These are phyloP conservation scores for Leishmania major DNA, from an alignment of 208 protist species.

Conservation along the genomic window DNA sequence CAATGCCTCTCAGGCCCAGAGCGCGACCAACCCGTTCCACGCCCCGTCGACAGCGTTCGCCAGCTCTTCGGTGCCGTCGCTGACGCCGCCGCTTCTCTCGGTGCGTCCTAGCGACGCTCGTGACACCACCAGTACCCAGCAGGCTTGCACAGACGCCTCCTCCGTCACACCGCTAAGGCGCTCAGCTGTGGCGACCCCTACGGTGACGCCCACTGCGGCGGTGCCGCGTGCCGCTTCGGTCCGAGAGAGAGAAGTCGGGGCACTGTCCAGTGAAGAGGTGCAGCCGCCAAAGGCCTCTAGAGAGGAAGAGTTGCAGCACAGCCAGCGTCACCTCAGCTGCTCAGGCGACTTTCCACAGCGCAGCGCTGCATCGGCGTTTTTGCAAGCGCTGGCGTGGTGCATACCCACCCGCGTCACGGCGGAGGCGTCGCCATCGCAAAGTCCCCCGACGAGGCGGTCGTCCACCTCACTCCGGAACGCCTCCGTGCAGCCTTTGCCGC, in stretches of 20 bases:
- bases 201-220: neutral
- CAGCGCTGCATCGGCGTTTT: neutral
- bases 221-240: neutral
- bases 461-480: neutral
- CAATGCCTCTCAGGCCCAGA: neutral
- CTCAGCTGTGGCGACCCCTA: neutral
- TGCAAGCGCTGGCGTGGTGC: neutral
- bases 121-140: neutral
- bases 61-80: neutral
- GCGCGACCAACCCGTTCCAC: neutral
- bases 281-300: neutral
- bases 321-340: neutral
- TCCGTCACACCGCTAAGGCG: neutral
- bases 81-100: neutral
- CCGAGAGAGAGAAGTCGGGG: neutral
- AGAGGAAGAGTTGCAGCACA: neutral
- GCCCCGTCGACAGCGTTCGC: neutral
- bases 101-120: neutral
- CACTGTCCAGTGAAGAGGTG: slow-evolving; percentile 7
- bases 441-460: neutral
- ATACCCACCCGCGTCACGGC: neutral
- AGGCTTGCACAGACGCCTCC: neutral
- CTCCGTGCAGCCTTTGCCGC: neutral
- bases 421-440: neutral
- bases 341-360: neutral